phyloP scores from a whole-genome alignment of 176 grass and related monocot species.

The Saccharum officinarum region DNA sequence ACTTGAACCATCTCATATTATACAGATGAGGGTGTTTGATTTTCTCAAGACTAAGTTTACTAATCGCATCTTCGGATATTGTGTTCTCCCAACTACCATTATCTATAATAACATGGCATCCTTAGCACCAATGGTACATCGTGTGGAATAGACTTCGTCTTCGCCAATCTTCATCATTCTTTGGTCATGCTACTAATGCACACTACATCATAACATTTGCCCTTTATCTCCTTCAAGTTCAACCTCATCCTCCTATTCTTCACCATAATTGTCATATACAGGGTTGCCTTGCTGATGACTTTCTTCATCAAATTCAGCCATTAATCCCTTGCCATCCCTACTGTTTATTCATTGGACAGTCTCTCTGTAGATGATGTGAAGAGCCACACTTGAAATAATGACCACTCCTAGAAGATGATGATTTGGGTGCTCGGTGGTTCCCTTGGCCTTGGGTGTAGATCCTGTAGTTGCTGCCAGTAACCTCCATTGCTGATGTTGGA shows the following conservation, averaged over 20 bases:
- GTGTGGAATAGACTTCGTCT: not conserved
- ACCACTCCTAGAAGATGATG: not conserved
- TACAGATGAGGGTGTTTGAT: not conserved
- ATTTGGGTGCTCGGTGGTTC: not conserved
- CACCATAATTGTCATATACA: not conserved
- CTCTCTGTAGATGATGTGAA: not conserved
- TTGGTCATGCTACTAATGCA: not conserved
- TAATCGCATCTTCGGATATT: not conserved
- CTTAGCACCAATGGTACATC: not conserved
- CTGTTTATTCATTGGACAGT: not conserved
- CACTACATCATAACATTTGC: not conserved
- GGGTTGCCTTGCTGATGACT: not conserved
- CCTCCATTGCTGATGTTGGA: not conserved
- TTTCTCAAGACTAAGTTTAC: not conserved
- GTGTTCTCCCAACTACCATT: not conserved
- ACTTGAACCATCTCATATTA: not conserved
- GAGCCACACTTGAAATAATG: not conserved
- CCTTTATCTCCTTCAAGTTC: not conserved
- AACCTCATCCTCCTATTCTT: not conserved
- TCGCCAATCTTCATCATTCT: not conserved
- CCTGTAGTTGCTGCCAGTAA: not conserved
- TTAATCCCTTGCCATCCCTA: not conserved
- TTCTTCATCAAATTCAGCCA: not conserved
- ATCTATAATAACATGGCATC: not conserved
- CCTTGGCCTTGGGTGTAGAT: not conserved